phyloP scores from a whole-genome alignment of 495 filamentous ascomycete species.

The Xylona heveae region DNA sequence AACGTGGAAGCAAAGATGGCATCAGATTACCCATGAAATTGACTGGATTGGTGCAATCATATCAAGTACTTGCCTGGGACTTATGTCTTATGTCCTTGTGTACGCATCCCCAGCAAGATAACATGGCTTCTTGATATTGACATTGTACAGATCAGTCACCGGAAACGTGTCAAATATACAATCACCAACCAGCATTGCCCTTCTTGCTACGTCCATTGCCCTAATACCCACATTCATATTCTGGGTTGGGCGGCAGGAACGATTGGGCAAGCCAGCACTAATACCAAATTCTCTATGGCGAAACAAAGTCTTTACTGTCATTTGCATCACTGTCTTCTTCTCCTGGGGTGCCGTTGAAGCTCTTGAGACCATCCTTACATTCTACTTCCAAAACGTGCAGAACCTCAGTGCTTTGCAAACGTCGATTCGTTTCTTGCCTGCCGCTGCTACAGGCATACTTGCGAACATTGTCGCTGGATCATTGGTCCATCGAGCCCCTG shows the following conservation, averaged over 20 bases:
- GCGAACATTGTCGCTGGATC: conserved; percentile 9
- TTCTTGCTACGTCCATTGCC: conserved; percentile 19
- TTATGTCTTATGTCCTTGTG: conserved; percentile 29
- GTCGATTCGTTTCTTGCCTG: conserved; percentile 16
- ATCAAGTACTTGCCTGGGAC: conserved; percentile 19
- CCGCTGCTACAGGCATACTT: conserved; percentile 10
- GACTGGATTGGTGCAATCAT: conserved; percentile 28
- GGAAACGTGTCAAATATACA: conserved; percentile 15
- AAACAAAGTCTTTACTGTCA: conserved; percentile 23
- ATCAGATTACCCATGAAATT: conserved; percentile 16
- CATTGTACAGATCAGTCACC: conserved; percentile 14
- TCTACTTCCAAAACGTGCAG: conserved; percentile 33
- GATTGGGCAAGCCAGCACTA: conserved; percentile 16
- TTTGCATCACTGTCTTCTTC: conserved; percentile 30
- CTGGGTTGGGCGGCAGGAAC: conserved; percentile 24
- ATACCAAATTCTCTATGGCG: conserved; percentile 32
- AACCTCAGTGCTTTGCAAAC: conserved; percentile 17
- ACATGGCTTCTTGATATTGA: not conserved
- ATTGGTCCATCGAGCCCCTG: conserved; percentile 9
- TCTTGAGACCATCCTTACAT: conserved; percentile 24
- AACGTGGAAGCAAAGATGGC: conserved; percentile 6
- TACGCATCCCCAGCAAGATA: conserved; percentile 4
- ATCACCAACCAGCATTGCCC: conserved; percentile 13
- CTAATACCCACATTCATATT: conserved; percentile 22
- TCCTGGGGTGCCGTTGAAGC: conserved; percentile 28